These are phyloP conservation scores for Cutaneotrichosporon cyanovorans DNA, from an alignment of 1,284 basidiomycete genomes.

Conservation along the genomic window DNA sequence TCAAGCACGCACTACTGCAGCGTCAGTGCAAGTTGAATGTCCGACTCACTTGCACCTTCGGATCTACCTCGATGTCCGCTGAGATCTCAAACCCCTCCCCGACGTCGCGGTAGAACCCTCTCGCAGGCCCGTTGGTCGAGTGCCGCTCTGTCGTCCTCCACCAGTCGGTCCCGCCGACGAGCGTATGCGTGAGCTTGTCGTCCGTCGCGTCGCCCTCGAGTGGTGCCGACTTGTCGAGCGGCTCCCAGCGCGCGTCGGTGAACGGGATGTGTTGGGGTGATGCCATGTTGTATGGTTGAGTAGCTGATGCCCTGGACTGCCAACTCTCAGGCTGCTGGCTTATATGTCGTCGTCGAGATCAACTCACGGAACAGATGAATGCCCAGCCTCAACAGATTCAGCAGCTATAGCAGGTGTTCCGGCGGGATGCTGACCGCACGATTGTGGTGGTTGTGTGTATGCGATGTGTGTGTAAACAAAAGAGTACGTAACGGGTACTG, in stretches of 20 bases:
- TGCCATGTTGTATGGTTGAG: too few species aligned
- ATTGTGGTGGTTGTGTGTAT: too few species aligned
- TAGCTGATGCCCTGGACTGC: too few species aligned
- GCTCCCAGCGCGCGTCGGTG: constrained; percentile 4
- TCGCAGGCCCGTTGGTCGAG: constrained; percentile 17
- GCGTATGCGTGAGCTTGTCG: not conserved
- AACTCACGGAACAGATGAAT: too few species aligned
- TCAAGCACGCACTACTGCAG: constrained; percentile 6
- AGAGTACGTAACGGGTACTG: too few species aligned
- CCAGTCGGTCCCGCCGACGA: constrained; percentile 24
- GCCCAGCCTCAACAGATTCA: too few species aligned
- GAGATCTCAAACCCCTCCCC: constrained; percentile 20
- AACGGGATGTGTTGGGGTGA: constrained; percentile 8
- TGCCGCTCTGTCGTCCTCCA: constrained; percentile 26
- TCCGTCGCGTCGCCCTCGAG: constrained; percentile 4
- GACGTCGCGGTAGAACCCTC: constrained; percentile 14
- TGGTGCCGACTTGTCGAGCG: not conserved
- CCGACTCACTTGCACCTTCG: constrained; percentile 19
- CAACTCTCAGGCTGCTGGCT: too few species aligned
- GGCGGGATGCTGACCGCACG: too few species aligned
- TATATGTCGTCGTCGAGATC: too few species aligned
- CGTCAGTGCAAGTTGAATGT: not conserved
- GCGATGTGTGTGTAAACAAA: too few species aligned
- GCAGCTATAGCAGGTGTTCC: too few species aligned
- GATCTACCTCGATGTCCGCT: constrained; percentile 17